Evolutionary conservation across 257 asterid species (phyloP), one percentile per base, ranked within the genome.

Genomic region (Linderniella brevidens): DNA sequence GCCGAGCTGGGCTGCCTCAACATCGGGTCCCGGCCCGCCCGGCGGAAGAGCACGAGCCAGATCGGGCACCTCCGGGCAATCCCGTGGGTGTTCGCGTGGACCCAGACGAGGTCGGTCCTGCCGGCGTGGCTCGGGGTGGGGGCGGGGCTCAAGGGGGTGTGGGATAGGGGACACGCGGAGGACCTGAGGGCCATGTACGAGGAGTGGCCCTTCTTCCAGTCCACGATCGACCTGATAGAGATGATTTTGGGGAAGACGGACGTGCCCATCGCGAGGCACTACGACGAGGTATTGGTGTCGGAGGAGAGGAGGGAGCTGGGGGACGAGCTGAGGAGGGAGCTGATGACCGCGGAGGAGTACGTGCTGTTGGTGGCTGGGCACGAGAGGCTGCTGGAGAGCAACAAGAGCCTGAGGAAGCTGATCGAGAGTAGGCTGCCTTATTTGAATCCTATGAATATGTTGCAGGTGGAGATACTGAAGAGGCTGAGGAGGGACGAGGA

Each of bases 61-160:
- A 84, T 88, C 2, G 83, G 88, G 6, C 83, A 80, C 66, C 77
- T 88, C 17, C 67, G 95, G 18, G 98, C 95, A 4, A 88, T 88
- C 44, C 95, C 97, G 9, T 88, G 98, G 95, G 58, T 84, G 35
- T 88, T 88, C 38, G 98, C 98, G 0, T 88, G 98, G 98, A 88
- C 97, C 20, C 97, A 88, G 37, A 84, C 98, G 8, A 65, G 97
- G 58, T 74, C 84, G 20, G 95, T 88, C 13, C 90, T 88, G 46
- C 98, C 98, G 18, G 88, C 92, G 17, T 84, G 95, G 98, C 98
- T 88, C 8, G 98, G 98, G 14, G 95, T 88, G 25, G 98, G 98
- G 9, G 76, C 98, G 0, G 92, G 94, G 37, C 64, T 88, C 32
- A 74, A 78, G 62, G 93, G 77, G 8, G 55, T 77, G 11, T 88